A percentile compares a stretch with the other conserved stretches of the same genome.
Conservation (phyloP, 2,329 filamentous ascomycete genomes). For the Colletotrichum lini region DNA sequence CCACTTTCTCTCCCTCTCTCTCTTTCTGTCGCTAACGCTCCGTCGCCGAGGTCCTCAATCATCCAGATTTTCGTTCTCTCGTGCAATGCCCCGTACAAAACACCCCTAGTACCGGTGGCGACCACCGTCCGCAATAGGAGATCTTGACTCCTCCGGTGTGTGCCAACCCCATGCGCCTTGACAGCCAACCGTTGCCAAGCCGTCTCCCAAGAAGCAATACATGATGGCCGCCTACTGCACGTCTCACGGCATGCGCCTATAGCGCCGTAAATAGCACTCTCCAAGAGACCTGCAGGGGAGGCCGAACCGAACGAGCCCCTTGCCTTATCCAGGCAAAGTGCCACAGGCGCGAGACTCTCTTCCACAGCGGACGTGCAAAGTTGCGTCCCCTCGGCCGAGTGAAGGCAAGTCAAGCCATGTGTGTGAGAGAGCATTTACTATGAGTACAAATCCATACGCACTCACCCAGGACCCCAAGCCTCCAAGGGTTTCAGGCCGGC, state of each 20-base stretch:
- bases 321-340: slow-evolving; percentile 4
- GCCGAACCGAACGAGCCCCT: background rate
- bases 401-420: background rate
- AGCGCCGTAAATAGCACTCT: slow-evolving; percentile 24
- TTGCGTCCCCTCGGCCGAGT: background rate
- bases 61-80: too few relatives aligned
- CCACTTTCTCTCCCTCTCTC: background rate
- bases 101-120: background rate
- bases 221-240: slow-evolving; percentile 15
- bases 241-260: background rate
- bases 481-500: slow-evolving; percentile 5
- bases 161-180: background rate
- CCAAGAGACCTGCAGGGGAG: slow-evolving; percentile 20
- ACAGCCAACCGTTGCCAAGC: slow-evolving; percentile 38
- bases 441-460: background rate
- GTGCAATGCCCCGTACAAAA: slow-evolving; percentile 29
- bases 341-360: background rate
- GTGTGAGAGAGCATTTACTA: background rate
- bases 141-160: background rate
- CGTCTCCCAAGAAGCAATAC: slow-evolving; percentile 22
- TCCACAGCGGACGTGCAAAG: background rate
- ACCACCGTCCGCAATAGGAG: background rate
- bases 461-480: background rate
- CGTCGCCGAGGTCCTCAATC: background rate
- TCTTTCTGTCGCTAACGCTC: background rate